Evolutionary conservation across 805 yeast species (phyloP), one percentile per base, ranked within the genome.

Genomic region (Brettanomyces anomalus): DNA sequence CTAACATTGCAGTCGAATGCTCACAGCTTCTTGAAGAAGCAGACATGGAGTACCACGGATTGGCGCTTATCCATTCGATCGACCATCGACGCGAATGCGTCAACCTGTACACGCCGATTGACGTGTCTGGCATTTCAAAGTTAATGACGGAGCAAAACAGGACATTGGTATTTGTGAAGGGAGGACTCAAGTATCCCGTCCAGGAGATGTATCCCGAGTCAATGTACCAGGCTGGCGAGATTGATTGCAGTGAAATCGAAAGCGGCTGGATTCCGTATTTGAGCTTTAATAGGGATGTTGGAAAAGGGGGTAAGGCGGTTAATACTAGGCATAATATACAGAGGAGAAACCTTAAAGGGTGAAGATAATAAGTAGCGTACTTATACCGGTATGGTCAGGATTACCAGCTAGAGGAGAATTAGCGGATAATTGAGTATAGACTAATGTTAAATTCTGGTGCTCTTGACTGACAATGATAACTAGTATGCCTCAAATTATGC

Each of bases 61-160:
- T 82, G 30, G 78, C 74, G 1, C 64, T 85, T 39, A 67, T 86
- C 0, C 96, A 87, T 54, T 81, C 90, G 1, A 60, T 85, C 11
- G 72, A 80, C 49, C 44, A 47, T 0, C 44, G 46, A 0, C 53
- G 60, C 1, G 53, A 63, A 8, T 48, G 62, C 14, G 51, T 84
- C 36, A 78, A 82, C 44, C 40, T 86, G 1, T 79, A 83, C 50
- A 62, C 82, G 0, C 87, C 86, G 0, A 39, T 50, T 1, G 48
- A 53, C 8, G 33, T 40, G 1, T 15, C 42, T 0, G 16, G 38
- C 1, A 11, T 64, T 2, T 31, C 55, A 1, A 16, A 49, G 6
- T 34, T 37, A 7, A 43, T 55, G 18, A 30, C 36, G 0, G 51
- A 62, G 14, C 55, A 55, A 4, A 57, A 52, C 1, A 51, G 54